Evolutionary conservation across 495 filamentous ascomycete genomes (phyloP), one percentile per base, ranked within the genome.

Genomic region (Hypoxylon trugodes): DNA sequence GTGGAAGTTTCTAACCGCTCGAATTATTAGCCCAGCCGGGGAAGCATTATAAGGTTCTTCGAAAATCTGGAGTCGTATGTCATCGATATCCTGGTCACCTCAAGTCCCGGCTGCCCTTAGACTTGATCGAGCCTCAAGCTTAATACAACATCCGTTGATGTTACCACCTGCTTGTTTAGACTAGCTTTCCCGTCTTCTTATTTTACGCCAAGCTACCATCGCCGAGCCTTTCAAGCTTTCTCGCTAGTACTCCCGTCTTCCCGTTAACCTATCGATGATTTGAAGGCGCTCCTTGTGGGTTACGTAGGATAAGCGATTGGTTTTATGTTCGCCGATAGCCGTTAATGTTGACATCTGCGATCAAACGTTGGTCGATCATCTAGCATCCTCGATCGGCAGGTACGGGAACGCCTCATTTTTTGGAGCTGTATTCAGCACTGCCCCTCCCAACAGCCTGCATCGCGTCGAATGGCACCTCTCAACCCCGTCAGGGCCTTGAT

Each of bases 91-190:
- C 61, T 18, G 48, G 54, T 55, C 28, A 41, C 32, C 37, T 32
- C 50, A 40, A 33, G 36, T 55, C 19, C 56, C 62, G n/a, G n/a
- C n/a, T n/a, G 50, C 9, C 36, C 18, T 46, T 28, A 60, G 35
- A 43, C 52, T 52, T n/a, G n/a, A n/a, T n/a, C 45, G 57, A 66
- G 63, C 63, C 63, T 66, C 63, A 61, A 50, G 57, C 37, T 48
- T 60, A 57, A 61, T 66, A 56, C 51, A 16, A 66, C 63, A 48
- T 61, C 63, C 15, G 25, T 24, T 38, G 32, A 13, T 8, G 46
- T 24, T 66, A 61, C 63, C 57, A 66, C 63, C 63, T 66, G 51
- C 63, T 66, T 35, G 10, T 47, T 66, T 57, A 4, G 45, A 61
- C 45, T 48, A 66, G 52, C 51, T 60, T 47, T 46, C 51, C 62